phyloP scores from a whole-genome alignment of 2,329 filamentous ascomycete genomes.

The Cladophialophora bantiana region DNA sequence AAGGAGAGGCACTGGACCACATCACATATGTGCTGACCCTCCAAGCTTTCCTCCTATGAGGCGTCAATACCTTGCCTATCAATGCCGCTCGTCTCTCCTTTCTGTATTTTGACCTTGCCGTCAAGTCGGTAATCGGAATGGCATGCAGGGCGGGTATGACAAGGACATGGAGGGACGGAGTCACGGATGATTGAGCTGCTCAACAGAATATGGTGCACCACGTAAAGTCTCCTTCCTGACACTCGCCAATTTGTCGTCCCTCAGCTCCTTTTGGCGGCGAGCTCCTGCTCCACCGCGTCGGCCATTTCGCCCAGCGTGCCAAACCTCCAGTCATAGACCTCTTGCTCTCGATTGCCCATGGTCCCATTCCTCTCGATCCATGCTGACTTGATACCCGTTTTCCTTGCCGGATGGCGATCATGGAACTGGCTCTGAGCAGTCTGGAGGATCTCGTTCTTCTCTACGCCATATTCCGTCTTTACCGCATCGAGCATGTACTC shows the following conservation, averaged over 20 bases:
- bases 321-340: conserved; percentile 52
- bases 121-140: background rate
- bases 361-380: conserved; percentile 66
- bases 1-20: no score
- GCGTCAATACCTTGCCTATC: no score
- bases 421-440: conserved; percentile 71
- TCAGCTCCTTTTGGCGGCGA: conserved; percentile 1
- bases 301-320: conserved; percentile 67
- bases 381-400: conserved; percentile 62
- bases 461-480: conserved; percentile 60
- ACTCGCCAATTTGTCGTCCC: background rate
- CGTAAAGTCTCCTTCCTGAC: background rate
- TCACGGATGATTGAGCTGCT: background rate
- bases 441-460: conserved; percentile 66
- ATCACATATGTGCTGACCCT: no score
- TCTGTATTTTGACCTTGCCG: background rate
- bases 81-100: no score
- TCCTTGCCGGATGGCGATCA: conserved; percentile 70
- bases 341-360: conserved; percentile 55
- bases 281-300: conserved; percentile 58
- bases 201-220: background rate
- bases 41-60: no score
- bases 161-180: background rate
- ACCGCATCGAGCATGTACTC: conserved; percentile 65
- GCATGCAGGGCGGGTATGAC: background rate